These are phyloP conservation scores for Lactarius akahatsu DNA, from an alignment of 768 basidiomycete species.

Conservation along the genomic window DNA sequence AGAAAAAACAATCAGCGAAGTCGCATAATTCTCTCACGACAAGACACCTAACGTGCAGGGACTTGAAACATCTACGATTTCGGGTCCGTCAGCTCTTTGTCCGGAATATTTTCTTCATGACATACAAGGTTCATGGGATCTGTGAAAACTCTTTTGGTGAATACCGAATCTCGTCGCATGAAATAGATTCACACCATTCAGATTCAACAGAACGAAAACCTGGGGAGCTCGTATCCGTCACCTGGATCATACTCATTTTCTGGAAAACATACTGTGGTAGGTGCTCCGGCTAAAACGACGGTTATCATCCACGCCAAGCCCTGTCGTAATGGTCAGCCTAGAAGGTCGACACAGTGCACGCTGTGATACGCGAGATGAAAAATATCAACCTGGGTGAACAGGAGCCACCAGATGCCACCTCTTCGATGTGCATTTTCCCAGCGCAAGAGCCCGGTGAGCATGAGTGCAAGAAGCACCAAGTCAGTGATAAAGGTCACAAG, in stretches of 20 bases:
- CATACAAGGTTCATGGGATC: conserved; percentile 11
- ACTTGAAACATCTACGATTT: conserved; percentile 9
- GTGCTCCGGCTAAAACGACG: conserved; percentile 1
- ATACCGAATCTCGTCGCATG: neutral
- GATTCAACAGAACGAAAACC: conserved; percentile 5
- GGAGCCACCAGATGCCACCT: conserved; percentile 8
- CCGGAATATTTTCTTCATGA: neutral
- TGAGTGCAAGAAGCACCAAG: conserved; percentile 1
- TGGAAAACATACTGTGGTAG: neutral
- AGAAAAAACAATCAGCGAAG: neutral
- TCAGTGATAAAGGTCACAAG: conserved; percentile 1
- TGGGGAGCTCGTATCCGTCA: neutral
- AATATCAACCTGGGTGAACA: conserved; percentile 6
- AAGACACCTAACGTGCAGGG: conserved; percentile 1
- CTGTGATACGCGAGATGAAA: neutral
- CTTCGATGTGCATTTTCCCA: conserved; percentile 1
- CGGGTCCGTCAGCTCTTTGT: neutral
- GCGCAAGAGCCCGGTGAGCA: conserved; percentile 13
- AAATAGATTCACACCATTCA: conserved; percentile 4
- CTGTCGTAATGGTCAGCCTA: neutral
- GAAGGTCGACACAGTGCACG: neutral
- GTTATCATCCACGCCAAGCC: conserved; percentile 2
- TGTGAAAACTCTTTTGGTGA: neutral
- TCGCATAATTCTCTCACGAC: no score
- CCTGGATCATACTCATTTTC: neutral